Conservation (phyloP, 1,284 basidiomycete genomes). For the Melanopsichium pennsylvanicum region DNA sequence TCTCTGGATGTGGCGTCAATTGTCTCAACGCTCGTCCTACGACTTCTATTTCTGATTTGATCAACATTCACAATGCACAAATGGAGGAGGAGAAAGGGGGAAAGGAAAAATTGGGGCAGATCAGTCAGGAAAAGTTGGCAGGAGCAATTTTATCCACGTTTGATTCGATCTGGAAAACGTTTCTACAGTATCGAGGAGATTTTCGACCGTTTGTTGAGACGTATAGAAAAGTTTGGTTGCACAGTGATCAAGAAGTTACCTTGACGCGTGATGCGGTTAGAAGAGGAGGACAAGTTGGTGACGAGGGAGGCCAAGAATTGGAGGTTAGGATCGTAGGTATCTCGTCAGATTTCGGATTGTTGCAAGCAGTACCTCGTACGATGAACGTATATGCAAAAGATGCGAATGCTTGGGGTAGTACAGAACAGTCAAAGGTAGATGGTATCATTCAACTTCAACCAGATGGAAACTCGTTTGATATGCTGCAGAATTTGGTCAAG, state of each 20-base stretch:
- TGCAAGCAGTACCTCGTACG: conserved; percentile 76
- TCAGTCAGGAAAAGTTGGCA: conserved; percentile 79
- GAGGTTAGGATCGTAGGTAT: conserved; percentile 83
- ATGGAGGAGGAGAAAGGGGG: conserved; percentile 74
- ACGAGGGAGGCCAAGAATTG: conserved; percentile 8
- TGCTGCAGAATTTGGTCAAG: conserved; percentile 88
- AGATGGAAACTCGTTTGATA: conserved; percentile 95
- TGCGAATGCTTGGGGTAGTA: conserved; percentile 44
- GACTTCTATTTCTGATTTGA: conserved; percentile 79
- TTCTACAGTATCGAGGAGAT: conserved; percentile 70
- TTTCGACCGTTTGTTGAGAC: conserved; percentile 61
- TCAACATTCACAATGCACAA: conserved; percentile 57
- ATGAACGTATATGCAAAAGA: conserved; percentile 21
- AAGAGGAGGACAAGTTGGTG: background rate
- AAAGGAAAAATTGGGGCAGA: conserved; percentile 65
- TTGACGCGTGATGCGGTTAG: conserved; percentile 29
- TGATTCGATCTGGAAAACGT: conserved; percentile 79
- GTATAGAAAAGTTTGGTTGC: conserved; percentile 86
- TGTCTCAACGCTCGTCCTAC: conserved; percentile 84
- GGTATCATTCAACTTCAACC: conserved; percentile 76
- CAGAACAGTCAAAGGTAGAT: conserved; percentile 8
- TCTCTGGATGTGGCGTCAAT: conserved; percentile 88
- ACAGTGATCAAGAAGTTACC: conserved; percentile 71
- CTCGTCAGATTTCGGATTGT: conserved; percentile 83
- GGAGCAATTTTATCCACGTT: conserved; percentile 81